A percentile compares a stretch with the other conserved stretches of the same genome.
Conservation (phyloP, 225 moss, liverwort and hornwort species). For the Bryoerythrophyllum caledonicum region DNA sequence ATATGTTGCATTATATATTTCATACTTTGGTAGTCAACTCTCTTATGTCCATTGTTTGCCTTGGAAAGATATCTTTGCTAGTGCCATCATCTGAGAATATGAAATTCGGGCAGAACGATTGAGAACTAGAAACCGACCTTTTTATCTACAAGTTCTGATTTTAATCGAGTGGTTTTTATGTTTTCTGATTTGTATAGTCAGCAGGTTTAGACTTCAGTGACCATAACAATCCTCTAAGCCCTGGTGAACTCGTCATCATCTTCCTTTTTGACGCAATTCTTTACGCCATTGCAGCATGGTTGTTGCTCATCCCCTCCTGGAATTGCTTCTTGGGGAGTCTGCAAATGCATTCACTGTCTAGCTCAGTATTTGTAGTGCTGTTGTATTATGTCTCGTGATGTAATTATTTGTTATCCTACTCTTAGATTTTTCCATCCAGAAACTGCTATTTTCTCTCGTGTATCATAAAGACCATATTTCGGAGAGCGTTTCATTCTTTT, state of each 20-base stretch:
- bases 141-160: conserved; percentile 9
- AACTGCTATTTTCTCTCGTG: conserved; percentile 7
- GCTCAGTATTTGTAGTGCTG: conserved; percentile 9
- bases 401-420: conserved; percentile 15
- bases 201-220: conserved; percentile 61
- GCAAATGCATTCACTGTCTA: conserved; percentile 5
- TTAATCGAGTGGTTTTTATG: conserved; percentile 9
- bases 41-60: conserved; percentile 12
- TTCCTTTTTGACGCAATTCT: conserved; percentile 63
- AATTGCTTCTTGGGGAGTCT: conserved; percentile 13
- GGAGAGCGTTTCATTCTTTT: neutral
- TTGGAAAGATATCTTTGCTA: neutral
- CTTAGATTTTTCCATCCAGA: conserved; percentile 16
- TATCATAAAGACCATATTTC: conserved; percentile 7
- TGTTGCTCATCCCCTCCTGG: conserved; percentile 21
- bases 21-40: conserved; percentile 1
- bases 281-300: conserved; percentile 78
- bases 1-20: conserved; percentile 12
- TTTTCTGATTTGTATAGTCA: conserved; percentile 34
- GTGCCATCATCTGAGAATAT: neutral
- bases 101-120: conserved; percentile 23
- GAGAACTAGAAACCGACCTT: conserved; percentile 11
- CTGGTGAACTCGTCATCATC: conserved; percentile 77
- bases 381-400: conserved; percentile 24
- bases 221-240: conserved; percentile 74